phyloP scores from a whole-genome alignment of 768 basidiomycete species.

The Zangia roseola region DNA sequence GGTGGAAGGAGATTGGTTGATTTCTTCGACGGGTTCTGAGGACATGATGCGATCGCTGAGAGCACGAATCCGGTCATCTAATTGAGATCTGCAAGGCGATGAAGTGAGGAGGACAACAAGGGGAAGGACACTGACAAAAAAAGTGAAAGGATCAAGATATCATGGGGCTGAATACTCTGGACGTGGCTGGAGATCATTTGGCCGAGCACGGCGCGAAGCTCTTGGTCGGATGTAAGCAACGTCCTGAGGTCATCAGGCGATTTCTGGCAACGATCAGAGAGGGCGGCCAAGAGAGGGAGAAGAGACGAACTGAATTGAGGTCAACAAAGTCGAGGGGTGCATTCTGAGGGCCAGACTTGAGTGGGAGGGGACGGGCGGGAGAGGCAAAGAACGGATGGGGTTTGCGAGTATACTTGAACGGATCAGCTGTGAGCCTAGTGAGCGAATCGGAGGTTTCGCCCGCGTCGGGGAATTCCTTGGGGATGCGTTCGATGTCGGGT shows the following conservation, averaged over 20 bases:
- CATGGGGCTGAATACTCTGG: slow-evolving; percentile 23
- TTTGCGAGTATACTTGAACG: slow-evolving; percentile 22
- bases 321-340: slow-evolving; percentile 11
- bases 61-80: slow-evolving; percentile 38
- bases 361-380: neutral
- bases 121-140: slow-evolving; percentile 34
- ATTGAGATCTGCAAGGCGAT: slow-evolving; percentile 29
- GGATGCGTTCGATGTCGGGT: slow-evolving; percentile 29
- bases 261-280: slow-evolving; percentile 18
- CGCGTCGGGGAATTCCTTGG: slow-evolving; percentile 12
- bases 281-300: neutral
- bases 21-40: slow-evolving; percentile 1
- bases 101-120: neutral
- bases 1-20: neutral
- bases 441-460: slow-evolving; percentile 20
- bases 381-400: neutral
- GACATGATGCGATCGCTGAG: slow-evolving; percentile 36
- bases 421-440: slow-evolving; percentile 6
- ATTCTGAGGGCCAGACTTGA: slow-evolving; percentile 11
- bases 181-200: slow-evolving; percentile 27
- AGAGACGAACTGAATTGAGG: slow-evolving; percentile 12
- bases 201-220: slow-evolving; percentile 16
- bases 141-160: slow-evolving; percentile 41
- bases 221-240: slow-evolving; percentile 22
- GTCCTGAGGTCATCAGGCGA: slow-evolving; percentile 28